These are phyloP conservation scores for Pseudevernia furfuracea DNA, from an alignment of 495 filamentous ascomycete species.

Conservation along the genomic window DNA sequence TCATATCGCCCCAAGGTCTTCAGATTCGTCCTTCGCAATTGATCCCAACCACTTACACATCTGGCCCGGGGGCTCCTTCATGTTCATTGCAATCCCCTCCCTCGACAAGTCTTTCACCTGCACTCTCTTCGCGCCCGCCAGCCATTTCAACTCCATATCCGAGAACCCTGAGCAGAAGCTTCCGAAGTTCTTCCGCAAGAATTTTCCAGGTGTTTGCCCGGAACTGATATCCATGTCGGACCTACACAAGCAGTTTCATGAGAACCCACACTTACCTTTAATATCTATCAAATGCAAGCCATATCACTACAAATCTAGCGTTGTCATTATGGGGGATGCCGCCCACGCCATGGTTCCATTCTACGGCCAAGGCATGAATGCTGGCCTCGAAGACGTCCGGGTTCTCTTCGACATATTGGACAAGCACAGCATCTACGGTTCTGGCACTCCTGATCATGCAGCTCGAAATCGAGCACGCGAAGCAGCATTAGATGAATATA, in stretches of 20 bases:
- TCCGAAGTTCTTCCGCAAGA: constrained; percentile 60
- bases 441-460: background rate
- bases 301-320: constrained; percentile 70
- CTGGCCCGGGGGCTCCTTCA: constrained; percentile 85
- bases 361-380: constrained; percentile 84
- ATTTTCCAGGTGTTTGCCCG: constrained; percentile 82
- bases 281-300: constrained; percentile 89
- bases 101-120: constrained; percentile 88
- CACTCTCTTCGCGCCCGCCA: constrained; percentile 76
- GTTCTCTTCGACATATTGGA: constrained; percentile 70
- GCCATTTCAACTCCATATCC: constrained; percentile 50
- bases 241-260: constrained; percentile 60
- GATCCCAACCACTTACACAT: constrained; percentile 93
- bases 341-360: constrained; percentile 98
- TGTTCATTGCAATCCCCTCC: constrained; percentile 97
- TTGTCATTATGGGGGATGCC: constrained; percentile 83
- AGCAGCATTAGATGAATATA: constrained; percentile 57
- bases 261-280: constrained; percentile 82
- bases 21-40: constrained; percentile 59
- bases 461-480: background rate
- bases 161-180: constrained; percentile 44
- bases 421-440: constrained; percentile 45
- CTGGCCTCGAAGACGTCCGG: constrained; percentile 77
- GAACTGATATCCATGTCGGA: constrained; percentile 63
- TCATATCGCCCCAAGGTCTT: constrained; percentile 55